These are phyloP conservation scores for Discostella stelligeroides DNA, from an alignment of 108 stramenopile genomes.

Conservation along the genomic window DNA sequence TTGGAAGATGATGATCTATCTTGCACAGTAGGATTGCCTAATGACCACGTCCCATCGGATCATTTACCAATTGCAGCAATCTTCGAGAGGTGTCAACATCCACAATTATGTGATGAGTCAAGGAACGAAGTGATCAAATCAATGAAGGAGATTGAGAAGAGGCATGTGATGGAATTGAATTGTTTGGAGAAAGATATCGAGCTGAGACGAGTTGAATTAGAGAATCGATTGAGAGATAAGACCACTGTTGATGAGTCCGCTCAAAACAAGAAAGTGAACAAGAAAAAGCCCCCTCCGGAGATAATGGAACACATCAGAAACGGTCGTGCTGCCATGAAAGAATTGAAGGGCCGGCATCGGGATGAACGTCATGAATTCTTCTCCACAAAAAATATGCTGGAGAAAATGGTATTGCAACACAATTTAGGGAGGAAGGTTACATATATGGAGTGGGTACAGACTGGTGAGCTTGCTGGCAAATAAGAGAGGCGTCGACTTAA, in stretches of 20 bases:
- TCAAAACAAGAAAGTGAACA: slow-evolving; percentile 10
- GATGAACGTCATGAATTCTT: slow-evolving; percentile 29
- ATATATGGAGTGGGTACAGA: slow-evolving; percentile 34
- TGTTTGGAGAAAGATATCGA: slow-evolving; percentile 7
- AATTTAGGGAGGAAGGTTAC: slow-evolving; percentile 15
- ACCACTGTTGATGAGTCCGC: neutral
- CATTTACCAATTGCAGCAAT: slow-evolving; percentile 57
- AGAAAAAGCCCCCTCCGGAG: slow-evolving; percentile 38
- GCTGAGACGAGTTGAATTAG: slow-evolving; percentile 15
- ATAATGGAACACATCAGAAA: slow-evolving; percentile 47
- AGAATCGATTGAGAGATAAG: slow-evolving; percentile 7
- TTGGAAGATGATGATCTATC: slow-evolving; percentile 53
- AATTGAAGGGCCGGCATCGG: slow-evolving; percentile 32
- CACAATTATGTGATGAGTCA: slow-evolving; percentile 21
- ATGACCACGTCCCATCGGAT: slow-evolving; percentile 50
- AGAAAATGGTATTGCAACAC: slow-evolving; percentile 38
- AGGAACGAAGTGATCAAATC: slow-evolving; percentile 10
- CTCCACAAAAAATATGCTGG: slow-evolving; percentile 9
- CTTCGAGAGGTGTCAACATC: slow-evolving; percentile 34
- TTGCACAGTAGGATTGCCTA: slow-evolving; percentile 43
- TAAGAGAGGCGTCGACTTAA: neutral
- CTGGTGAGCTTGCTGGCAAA: neutral
- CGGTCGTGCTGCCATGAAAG: slow-evolving; percentile 34
- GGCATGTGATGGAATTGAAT: slow-evolving; percentile 17
- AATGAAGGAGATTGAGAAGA: slow-evolving; percentile 26